Evolutionary conservation across 139 green algal genomes (phyloP).

Genomic region (Chlamydomonas schloesseri): DNA sequence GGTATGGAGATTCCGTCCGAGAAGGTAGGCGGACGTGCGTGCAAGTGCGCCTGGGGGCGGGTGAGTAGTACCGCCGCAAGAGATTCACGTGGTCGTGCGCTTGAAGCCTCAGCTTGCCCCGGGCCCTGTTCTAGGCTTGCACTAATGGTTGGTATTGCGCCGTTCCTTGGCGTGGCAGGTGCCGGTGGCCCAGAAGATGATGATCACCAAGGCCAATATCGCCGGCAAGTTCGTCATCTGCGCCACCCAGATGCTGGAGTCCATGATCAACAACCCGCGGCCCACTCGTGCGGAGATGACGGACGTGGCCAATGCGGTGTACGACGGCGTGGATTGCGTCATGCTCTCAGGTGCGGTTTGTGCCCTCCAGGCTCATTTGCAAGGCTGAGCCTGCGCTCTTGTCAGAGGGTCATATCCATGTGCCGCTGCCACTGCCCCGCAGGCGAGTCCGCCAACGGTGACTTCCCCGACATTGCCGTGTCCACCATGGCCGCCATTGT

Average conservation of each 20-base stretch:
- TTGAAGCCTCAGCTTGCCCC: no score
- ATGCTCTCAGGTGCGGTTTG: conserved; percentile 60
- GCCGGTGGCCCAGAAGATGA: conserved; percentile 76
- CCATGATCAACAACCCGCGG: conserved; percentile 72
- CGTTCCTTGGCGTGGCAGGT: conserved; percentile 4
- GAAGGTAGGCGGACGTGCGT: conserved; percentile 55
- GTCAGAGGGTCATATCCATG: no score
- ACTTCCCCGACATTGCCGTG: conserved; percentile 79
- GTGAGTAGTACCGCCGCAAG: no score
- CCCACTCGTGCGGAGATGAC: conserved; percentile 89
- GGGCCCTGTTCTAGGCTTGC: no score
- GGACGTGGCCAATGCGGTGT: conserved; percentile 91
- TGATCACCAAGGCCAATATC: conserved; percentile 83
- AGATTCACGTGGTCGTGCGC: no score
- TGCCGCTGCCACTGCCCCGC: no score
- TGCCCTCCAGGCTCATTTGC: no score
- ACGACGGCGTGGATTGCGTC: conserved; percentile 78
- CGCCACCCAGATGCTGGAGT: conserved; percentile 82
- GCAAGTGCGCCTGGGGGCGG: no score
- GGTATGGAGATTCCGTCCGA: conserved; percentile 80
- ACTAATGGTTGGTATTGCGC: no score
- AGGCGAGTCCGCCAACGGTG: conserved; percentile 86
- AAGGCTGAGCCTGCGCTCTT: no score
- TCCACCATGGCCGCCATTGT: conserved; percentile 85
- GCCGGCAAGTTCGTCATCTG: conserved; percentile 75